A percentile compares a stretch with the other conserved stretches of the same genome.
These are phyloP conservation scores for Tricholoma bakamatsutake DNA, from an alignment of 768 basidiomycete genomes.

Conservation along the genomic window DNA sequence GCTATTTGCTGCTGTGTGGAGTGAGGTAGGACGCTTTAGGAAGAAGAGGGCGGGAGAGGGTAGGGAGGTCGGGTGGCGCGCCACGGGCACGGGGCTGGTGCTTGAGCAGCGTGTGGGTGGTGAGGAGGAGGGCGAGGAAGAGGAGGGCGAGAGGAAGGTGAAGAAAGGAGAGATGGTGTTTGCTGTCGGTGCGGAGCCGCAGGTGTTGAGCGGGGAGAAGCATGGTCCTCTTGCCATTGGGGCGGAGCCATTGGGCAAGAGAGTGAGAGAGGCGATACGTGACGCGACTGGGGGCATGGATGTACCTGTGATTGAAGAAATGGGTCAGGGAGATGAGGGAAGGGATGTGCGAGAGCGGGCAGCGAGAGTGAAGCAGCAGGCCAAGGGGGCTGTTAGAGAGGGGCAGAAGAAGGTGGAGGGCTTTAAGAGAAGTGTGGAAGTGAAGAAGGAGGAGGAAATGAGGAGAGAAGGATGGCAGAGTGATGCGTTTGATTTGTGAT, in stretches of 20 bases:
- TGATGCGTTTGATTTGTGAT: constrained; percentile 32
- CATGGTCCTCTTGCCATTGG: constrained; percentile 56
- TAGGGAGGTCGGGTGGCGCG: constrained; percentile 37
- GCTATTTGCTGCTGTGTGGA: constrained; percentile 56
- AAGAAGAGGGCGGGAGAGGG: constrained; percentile 30
- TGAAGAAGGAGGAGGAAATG: constrained; percentile 35
- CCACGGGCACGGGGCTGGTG: constrained; percentile 61
- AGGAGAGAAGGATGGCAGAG: constrained; percentile 42
- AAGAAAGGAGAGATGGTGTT: constrained; percentile 25
- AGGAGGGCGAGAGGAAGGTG: constrained; percentile 8
- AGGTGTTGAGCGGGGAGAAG: constrained; percentile 65
- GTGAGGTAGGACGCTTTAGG: constrained; percentile 57
- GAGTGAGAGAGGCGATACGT: constrained; percentile 25
- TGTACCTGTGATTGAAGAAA: constrained; percentile 12
- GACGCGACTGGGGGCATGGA: constrained; percentile 22
- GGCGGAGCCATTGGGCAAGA: constrained; percentile 36
- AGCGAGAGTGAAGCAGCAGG: constrained; percentile 19
- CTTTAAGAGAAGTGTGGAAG: constrained; percentile 38
- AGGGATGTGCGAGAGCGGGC: constrained; percentile 18
- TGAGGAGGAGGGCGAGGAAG: constrained; percentile 18
- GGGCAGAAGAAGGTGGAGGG: constrained; percentile 27
- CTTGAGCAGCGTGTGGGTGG: constrained; percentile 35
- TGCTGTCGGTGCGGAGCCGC: constrained; percentile 70
- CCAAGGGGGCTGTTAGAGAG: constrained; percentile 27
- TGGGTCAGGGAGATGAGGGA: constrained; percentile 18